Evolutionary conservation across 768 basidiomycete species (phyloP), one percentile per base, ranked within the genome.

Genomic region (Pulveroboletus sp.): DNA sequence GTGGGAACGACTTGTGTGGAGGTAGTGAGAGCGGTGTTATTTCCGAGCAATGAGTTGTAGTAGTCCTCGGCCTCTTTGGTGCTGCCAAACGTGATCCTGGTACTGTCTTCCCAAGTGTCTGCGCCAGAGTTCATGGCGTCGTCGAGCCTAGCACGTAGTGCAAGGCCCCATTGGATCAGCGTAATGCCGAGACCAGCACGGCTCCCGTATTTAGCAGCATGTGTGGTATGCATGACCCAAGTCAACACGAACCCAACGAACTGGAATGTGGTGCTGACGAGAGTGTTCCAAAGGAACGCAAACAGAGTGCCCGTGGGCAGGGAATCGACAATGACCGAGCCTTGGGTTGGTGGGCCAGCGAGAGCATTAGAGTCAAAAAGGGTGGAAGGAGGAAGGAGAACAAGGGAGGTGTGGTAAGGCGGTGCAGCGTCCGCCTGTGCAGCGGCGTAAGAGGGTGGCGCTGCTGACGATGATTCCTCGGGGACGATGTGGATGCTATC

Each of bases 361-460:
- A 84, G 72, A 14, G 81, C 67, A 53, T 80, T 84, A 31, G 60
- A 21, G 17, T 64, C 55, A 14, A 57, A 63, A 16, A 54, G 31
- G 11, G 47, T 36, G 10, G 56, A 52, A 4, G 67, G 56, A 9
- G 94, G 93, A 7, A 94, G 85, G 64, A 97, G 90, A n/a, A 98
- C 82, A 3, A 92, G 94, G 2, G 92, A 97, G 57, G 97, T 95
- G 84, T 93, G 97, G 69, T 99, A 99, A 1, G 94, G 90, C 5
- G 97, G 97, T 7, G 93, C 94, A n/a, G 92, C 84, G 68, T 99
- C 97, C 14, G 89, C 84, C 63, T 94, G 85, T 10, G 97, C 97
- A 25, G 83, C 77, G 13, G 90, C 85, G 66, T 99, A 98, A 8
- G 94, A 88, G 2, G 97, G 97, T 5, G 94, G 93, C 0, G 85